These are phyloP conservation scores for Chaetoceros tenuissimus DNA, from an alignment of 108 stramenopile genomes.

Conservation along the genomic window DNA sequence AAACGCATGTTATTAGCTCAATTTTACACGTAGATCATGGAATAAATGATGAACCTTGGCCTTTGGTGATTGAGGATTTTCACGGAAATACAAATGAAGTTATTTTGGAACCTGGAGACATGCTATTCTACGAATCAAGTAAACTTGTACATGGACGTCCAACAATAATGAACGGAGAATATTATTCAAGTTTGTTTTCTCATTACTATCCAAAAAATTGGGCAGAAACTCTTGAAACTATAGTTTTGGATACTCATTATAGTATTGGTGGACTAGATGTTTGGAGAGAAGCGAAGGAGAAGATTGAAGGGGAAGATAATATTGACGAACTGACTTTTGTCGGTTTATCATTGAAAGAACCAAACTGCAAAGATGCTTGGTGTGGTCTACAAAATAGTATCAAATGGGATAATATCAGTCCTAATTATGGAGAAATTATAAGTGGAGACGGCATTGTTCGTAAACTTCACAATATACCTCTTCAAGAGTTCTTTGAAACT, in stretches of 20 bases:
- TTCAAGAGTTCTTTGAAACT: too few species aligned
- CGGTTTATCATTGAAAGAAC: conserved; percentile 9
- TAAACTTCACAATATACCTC: too few species aligned
- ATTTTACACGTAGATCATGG: conserved; percentile 45
- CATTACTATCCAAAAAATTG: conserved; percentile 32
- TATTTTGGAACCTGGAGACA: conserved; percentile 42
- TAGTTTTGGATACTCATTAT: too few species aligned
- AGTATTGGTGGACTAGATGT: too few species aligned
- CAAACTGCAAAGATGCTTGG: conserved; percentile 10
- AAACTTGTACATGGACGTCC: conserved; percentile 64
- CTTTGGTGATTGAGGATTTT: conserved; percentile 35
- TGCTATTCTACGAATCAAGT: conserved; percentile 55
- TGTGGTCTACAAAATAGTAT: conserved; percentile 6
- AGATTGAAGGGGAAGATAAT: too few species aligned
- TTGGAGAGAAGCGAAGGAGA: too few species aligned
- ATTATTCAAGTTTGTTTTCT: conserved; percentile 38
- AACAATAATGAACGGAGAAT: conserved; percentile 22
- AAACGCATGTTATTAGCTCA: conserved; percentile 37
- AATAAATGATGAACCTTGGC: conserved; percentile 33
- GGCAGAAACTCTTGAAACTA: conserved; percentile 1
- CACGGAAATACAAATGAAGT: conserved; percentile 39
- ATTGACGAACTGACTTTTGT: too few species aligned
- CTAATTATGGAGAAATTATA: too few species aligned
- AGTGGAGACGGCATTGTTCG: too few species aligned
- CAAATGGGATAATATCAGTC: too few species aligned